Percentiles rank a stretch among this genome's conserved stretches.
These are phyloP conservation scores for Amesomyces nigricolor DNA, from an alignment of 2,329 filamentous ascomycete genomes.

Conservation along the genomic window DNA sequence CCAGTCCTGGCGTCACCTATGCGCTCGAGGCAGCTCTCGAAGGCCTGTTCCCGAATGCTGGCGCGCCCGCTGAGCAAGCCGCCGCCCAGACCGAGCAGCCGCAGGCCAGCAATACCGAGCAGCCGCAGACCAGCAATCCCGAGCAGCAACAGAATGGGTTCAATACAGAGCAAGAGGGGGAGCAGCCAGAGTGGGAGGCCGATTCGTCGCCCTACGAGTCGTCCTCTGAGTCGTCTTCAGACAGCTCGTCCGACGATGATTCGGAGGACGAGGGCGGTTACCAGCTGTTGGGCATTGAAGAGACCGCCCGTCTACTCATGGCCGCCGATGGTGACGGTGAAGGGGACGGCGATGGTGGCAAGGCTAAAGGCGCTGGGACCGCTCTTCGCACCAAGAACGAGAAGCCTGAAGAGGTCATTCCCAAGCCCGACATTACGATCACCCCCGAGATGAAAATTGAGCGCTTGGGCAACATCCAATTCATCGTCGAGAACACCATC, in stretches of 20 bases:
- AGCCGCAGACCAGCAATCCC: constrained; percentile 8
- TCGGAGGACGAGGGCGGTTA: constrained; percentile 58
- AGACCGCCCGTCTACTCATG: constrained; percentile 82
- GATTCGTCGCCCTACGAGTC: constrained; percentile 74
- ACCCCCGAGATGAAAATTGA: constrained; percentile 71
- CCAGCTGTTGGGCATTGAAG: constrained; percentile 70
- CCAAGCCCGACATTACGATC: constrained; percentile 73
- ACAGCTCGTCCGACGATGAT: constrained; percentile 52
- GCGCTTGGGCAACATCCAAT: constrained; percentile 68
- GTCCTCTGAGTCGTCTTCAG: constrained; percentile 55
- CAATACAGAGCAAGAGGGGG: constrained; percentile 20
- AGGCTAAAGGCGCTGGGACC: constrained; percentile 32
- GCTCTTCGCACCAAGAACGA: constrained; percentile 81
- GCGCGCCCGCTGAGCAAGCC: not conserved
- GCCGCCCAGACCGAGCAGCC: constrained; percentile 2
- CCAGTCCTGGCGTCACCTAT: constrained; percentile 38
- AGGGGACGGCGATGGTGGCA: constrained; percentile 58
- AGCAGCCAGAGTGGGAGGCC: constrained; percentile 73
- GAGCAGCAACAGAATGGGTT: constrained; percentile 11
- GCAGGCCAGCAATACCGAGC: constrained; percentile 1
- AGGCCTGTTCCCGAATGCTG: constrained; percentile 29
- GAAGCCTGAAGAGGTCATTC: constrained; percentile 53
- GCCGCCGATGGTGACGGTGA: constrained; percentile 73
- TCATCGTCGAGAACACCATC: constrained; percentile 70
- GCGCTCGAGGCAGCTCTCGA: constrained; percentile 42